These are phyloP conservation scores for Ophiosphaerella korrae DNA, from an alignment of 2,329 filamentous ascomycete species.

Conservation along the genomic window DNA sequence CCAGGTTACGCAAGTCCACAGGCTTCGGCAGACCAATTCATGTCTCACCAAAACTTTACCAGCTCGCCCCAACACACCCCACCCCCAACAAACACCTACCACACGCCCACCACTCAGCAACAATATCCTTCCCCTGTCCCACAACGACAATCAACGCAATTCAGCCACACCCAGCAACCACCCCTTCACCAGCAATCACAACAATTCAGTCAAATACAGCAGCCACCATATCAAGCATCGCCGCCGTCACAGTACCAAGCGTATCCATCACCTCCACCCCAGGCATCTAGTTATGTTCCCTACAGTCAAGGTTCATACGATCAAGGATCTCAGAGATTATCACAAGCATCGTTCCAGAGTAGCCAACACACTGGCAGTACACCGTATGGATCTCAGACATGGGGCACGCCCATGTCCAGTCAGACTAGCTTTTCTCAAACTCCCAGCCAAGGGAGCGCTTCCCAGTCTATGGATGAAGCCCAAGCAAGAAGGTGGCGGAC, in stretches of 20 bases:
- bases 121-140: slow-evolving; percentile 3
- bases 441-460: too few species aligned
- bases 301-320: background rate
- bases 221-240: background rate
- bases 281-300: background rate
- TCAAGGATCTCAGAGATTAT: slow-evolving; percentile 3
- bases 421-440: background rate
- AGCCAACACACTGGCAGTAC: slow-evolving; percentile 12
- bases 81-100: background rate
- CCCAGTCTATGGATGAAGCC: background rate
- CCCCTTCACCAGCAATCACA: background rate
- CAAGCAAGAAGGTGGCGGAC: slow-evolving; percentile 8
- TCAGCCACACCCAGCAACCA: background rate
- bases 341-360: slow-evolving; percentile 10
- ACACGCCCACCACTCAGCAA: background rate
- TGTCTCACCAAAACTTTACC: slow-evolving; percentile 7
- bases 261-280: slow-evolving; percentile 1
- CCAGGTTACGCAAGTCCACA: slow-evolving; percentile 2
- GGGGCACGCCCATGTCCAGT: slow-evolving; percentile 12
- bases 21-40: slow-evolving; percentile 4
- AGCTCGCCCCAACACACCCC: background rate
- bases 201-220: slow-evolving; percentile 1
- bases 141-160: background rate
- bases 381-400: background rate
- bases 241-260: slow-evolving; percentile 6